Evolutionary conservation across 306 rosid species (phyloP).

Genomic region (Lathyrus aphaca): DNA sequence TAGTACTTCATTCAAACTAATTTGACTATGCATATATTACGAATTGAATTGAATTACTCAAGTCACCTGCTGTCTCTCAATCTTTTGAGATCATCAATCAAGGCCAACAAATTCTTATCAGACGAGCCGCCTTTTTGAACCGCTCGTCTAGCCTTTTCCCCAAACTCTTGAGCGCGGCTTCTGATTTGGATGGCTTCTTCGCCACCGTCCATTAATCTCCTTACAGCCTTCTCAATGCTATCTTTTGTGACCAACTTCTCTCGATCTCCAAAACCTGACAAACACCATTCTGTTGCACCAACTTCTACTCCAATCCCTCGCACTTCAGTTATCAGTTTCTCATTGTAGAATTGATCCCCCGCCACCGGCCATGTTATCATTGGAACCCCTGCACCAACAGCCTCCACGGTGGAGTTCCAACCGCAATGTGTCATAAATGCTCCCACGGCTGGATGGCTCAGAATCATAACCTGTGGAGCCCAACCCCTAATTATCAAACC

Average conservation of each 20-base stretch:
- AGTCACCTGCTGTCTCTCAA: slow-evolving; percentile 6
- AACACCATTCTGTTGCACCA: slow-evolving; percentile 45
- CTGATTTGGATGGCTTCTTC: slow-evolving; percentile 39
- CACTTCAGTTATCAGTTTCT: slow-evolving; percentile 37
- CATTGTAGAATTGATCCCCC: slow-evolving; percentile 37
- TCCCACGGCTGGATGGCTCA: slow-evolving; percentile 11
- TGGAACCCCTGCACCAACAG: slow-evolving; percentile 25
- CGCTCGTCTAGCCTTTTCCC: slow-evolving; percentile 32
- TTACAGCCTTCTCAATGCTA: slow-evolving; percentile 39
- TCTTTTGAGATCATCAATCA: slow-evolving; percentile 33
- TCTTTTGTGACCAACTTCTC: slow-evolving; percentile 22
- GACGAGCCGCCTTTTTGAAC: slow-evolving; percentile 38
- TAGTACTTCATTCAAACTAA: too few species aligned
- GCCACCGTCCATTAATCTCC: slow-evolving; percentile 38
- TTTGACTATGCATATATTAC: too few species aligned
- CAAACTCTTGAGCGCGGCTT: background rate
- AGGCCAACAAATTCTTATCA: background rate
- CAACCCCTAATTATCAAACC: slow-evolving; percentile 40
- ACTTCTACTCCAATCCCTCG: slow-evolving; percentile 44
- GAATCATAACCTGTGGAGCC: slow-evolving; percentile 38
- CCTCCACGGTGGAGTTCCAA: slow-evolving; percentile 40
- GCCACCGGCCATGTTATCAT: slow-evolving; percentile 46
- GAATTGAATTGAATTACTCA: background rate
- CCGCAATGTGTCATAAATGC: slow-evolving; percentile 41
- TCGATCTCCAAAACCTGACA: background rate